phyloP scores from a whole-genome alignment of 2,329 filamentous ascomycete species.

The Xylariomycetidae sp. region DNA sequence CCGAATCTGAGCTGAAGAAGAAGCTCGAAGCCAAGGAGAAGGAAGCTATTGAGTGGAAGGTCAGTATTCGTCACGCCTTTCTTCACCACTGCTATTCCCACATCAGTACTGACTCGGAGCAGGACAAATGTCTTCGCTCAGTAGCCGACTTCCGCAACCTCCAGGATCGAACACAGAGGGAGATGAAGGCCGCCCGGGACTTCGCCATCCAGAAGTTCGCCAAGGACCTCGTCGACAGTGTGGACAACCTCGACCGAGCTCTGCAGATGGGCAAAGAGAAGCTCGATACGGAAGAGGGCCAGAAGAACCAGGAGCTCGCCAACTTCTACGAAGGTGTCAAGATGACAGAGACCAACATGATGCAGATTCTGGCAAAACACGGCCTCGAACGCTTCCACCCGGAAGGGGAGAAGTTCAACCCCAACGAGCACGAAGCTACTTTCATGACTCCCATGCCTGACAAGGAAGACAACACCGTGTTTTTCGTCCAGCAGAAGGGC shows the following conservation, averaged over 20 bases:
- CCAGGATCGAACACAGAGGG: slow-evolving; percentile 87
- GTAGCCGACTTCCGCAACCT: slow-evolving; percentile 98
- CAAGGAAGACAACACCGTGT: slow-evolving; percentile 87
- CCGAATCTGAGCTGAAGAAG: slow-evolving; percentile 51
- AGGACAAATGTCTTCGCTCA: slow-evolving; percentile 94
- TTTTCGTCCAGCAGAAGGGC: slow-evolving; percentile 91
- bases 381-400: slow-evolving; percentile 88
- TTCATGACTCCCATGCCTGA: slow-evolving; percentile 86
- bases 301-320: slow-evolving; percentile 59
- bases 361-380: slow-evolving; percentile 88
- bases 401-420: slow-evolving; percentile 82
- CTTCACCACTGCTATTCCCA: not conserved
- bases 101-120: slow-evolving; percentile 5
- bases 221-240: slow-evolving; percentile 87
- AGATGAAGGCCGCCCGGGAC: slow-evolving; percentile 80
- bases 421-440: slow-evolving; percentile 92
- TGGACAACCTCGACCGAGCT: slow-evolving; percentile 96
- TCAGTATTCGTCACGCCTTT: slow-evolving; percentile 35
- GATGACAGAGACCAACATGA: slow-evolving; percentile 89
- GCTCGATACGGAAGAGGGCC: slow-evolving; percentile 42
- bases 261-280: slow-evolving; percentile 75
- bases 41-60: slow-evolving; percentile 81
- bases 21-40: slow-evolving; percentile 69
- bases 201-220: slow-evolving; percentile 96
- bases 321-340: slow-evolving; percentile 84